Conservation (phyloP, 2,329 filamentous ascomycete species). For the Alternaria ventricosa region DNA sequence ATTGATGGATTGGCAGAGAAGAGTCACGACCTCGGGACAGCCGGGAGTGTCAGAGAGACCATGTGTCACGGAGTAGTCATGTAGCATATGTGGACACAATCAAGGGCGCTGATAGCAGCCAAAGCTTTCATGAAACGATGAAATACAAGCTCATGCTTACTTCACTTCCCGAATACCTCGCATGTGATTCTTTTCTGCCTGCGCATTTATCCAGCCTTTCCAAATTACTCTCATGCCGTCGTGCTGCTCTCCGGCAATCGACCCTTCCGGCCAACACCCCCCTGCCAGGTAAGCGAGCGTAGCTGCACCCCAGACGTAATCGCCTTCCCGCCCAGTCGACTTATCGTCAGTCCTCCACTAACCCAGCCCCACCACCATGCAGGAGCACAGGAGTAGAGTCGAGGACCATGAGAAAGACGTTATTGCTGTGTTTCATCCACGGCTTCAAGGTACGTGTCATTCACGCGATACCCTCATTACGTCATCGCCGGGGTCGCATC, state of each 20-base stretch:
- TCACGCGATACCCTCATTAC: slow-evolving; percentile 1
- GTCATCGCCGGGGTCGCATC: slow-evolving; percentile 1
- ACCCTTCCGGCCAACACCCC: not conserved
- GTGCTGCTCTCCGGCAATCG: not conserved
- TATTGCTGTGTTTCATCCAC: slow-evolving; percentile 84
- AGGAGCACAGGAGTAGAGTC: slow-evolving; percentile 46
- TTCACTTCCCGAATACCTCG: too few relatives aligned
- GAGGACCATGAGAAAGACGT: slow-evolving; percentile 73
- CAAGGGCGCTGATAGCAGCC: not conserved
- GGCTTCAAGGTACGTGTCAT: slow-evolving; percentile 75
- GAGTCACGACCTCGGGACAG: not conserved
- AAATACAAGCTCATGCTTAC: too few relatives aligned
- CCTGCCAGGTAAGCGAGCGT: slow-evolving; percentile 20
- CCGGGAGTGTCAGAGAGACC: not conserved
- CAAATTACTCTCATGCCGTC: not conserved
- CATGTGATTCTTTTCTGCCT: not conserved
- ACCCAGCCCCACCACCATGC: slow-evolving; percentile 37
- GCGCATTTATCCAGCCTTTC: not conserved
- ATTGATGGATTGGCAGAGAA: slow-evolving; percentile 1
- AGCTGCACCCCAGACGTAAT: slow-evolving; percentile 36
- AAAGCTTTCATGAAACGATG: not conserved
- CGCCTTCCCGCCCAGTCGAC: slow-evolving; percentile 5
- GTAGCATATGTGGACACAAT: not conserved
- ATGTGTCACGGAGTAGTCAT: not conserved
- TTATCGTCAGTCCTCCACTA: slow-evolving; percentile 4